Evolutionary conservation across 768 basidiomycete species (phyloP), one percentile per base, ranked within the genome.

Genomic region (Panaeolus cyanescens): DNA sequence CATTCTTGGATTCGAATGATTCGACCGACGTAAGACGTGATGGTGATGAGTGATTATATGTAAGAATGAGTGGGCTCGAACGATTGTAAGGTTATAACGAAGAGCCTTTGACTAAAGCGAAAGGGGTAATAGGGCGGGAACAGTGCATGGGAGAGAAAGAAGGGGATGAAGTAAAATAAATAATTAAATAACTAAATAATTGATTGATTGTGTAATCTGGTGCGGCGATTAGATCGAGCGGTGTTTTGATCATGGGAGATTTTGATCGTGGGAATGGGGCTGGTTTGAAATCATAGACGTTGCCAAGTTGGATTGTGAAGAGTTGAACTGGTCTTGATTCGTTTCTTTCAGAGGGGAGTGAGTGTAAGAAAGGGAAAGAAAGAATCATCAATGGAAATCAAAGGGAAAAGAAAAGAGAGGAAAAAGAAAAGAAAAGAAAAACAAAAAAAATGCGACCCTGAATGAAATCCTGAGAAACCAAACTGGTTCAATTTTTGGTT

Each of bases 151-250:
- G 37, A 39, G 37, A 19, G 19, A 17, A 28, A 28, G 22, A 50
- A 28, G 25, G 10, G 12, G 25, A 28, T 28, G 1, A 50, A 50
- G 3, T 42, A 42, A 28, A n/a, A 28, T 25, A 34, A 34, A 7
- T 50, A 28, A 3, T 1, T 15, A 28, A 50, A 30, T 5, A 28
- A 30, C 13, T 50, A 50, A 28, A 28, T 13, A 28, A 50, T 12
- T 28, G 17, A 20, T 28, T 42, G 12, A 17, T n/a, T 20, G 22
- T n/a, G 50, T 20, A 10, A 19, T 28, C 19, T 25, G 20, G 56
- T 57, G 56, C 56, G 56, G 56, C 34, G 56, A 57, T 57, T 57
- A 57, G 56, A 57, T 57, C 32, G 37, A 56, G 31, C n/a, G 28
- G 55, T 25, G 20, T 39, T 34, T 34, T 34, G 37, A 39, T 37